phyloP scores from a whole-genome alignment of 2,329 filamentous ascomycete genomes.

The Chrysoporthe cubensis region DNA sequence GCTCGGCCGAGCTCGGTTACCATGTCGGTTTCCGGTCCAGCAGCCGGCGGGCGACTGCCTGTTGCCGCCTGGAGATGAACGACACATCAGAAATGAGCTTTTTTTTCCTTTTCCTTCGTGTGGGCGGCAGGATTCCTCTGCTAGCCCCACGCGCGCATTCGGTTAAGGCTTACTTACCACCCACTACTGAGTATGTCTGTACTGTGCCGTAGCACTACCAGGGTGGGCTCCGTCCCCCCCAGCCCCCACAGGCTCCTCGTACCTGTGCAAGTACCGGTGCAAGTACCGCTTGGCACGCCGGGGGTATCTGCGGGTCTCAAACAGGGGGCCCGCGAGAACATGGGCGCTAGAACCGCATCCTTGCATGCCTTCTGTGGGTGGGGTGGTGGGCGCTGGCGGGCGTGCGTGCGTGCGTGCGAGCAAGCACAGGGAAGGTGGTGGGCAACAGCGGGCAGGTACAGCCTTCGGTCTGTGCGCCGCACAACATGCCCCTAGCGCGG shows the following conservation, averaged over 20 bases:
- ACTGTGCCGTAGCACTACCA: too few relatives aligned
- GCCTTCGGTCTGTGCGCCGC: background rate
- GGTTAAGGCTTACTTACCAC: too few relatives aligned
- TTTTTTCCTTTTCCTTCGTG: too few relatives aligned
- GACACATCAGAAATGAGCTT: too few relatives aligned
- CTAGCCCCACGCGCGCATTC: too few relatives aligned
- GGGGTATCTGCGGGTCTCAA: conserved; percentile 14
- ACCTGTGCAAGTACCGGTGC: background rate
- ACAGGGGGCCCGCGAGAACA: conserved; percentile 10
- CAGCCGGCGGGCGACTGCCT: too few relatives aligned
- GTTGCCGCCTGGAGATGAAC: too few relatives aligned
- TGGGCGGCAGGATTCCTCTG: too few relatives aligned
- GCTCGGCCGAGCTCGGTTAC: too few relatives aligned
- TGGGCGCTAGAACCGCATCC: conserved; percentile 16
- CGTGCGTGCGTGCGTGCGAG: background rate
- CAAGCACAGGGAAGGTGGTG: background rate
- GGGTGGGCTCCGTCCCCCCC: background rate
- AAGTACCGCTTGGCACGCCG: conserved; percentile 6
- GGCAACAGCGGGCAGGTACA: background rate
- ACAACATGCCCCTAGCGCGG: background rate
- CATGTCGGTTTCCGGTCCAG: too few relatives aligned
- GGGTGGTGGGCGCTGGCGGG: too few relatives aligned
- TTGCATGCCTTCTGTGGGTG: background rate
- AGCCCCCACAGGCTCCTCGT: background rate
- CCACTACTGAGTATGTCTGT: too few relatives aligned